Base-by-base conservation (phyloP, 2,329 filamentous ascomycete genomes). In the Hypoxylon sp. region DNA sequence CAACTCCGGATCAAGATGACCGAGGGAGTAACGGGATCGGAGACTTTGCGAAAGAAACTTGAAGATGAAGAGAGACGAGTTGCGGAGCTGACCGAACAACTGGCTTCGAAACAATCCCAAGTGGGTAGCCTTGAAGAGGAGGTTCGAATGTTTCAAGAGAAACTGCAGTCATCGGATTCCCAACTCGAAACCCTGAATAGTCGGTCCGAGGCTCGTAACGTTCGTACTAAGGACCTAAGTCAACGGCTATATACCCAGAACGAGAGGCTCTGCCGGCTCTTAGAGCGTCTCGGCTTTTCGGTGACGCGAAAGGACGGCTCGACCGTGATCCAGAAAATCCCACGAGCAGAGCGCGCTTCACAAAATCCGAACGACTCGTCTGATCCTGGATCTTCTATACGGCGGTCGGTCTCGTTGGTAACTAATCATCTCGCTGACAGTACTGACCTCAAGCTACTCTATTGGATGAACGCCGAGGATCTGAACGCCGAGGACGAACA, bases 211-310 rank as follows among this genome's bases (percentile, higher is more conserved):
- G 84, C 87, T 47, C 91, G 93, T 47, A 90, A 90, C 41, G 81
- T 84, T 54, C 89, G 89, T 65, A 89, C 92, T 4, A 93, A 92
- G 74, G 92, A 97, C 67, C 81, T 98, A 11, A 96, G 93, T 1
- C 91, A 93, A 72, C 88, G 89, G 58, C 82, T 97, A 3, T 96
- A 92, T 75, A 85, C 88, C 1, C 92, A 97, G 65, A 94, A 95
- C 65, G 91, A 96, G 70, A 89, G 92, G 22, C 82, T 97, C n/a
- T 86, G 87, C 62, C 88, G 90, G 53, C 87, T 99, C 49, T 83
- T 99, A 0, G 94, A 98, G 74, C 87, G 93, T 28, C 84, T 98
- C 4, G 94, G 94, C 11, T 97, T 95, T 74, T 88, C 90, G 0
- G 85, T 98, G 15, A 87, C 88, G 2, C 88, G 92, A 32, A 88